phyloP scores from a whole-genome alignment of 345 rosid species.

The Rhizophora apiculata region DNA sequence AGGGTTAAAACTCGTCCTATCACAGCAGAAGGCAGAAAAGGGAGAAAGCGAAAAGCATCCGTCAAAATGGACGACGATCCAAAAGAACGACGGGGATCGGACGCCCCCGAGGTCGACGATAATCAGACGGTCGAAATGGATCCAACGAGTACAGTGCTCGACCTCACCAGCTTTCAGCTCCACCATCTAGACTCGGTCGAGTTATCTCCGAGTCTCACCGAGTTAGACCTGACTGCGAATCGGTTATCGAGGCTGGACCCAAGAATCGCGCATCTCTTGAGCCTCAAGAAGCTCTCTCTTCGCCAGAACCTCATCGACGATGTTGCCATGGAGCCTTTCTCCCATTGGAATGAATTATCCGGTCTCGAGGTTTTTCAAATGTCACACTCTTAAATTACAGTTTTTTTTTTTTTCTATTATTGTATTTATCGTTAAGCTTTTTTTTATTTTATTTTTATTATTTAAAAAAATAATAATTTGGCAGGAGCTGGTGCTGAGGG shows the following conservation, averaged over 20 bases:
- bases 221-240: slow-evolving; percentile 90
- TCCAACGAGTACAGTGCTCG: slow-evolving; percentile 51
- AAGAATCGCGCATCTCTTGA: slow-evolving; percentile 64
- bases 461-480: neutral
- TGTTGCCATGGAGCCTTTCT: slow-evolving; percentile 61
- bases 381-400: no score
- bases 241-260: slow-evolving; percentile 71
- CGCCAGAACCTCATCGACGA: slow-evolving; percentile 87
- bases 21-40: no score
- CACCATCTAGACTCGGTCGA: slow-evolving; percentile 72
- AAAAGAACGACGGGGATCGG: neutral
- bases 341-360: slow-evolving; percentile 61
- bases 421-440: neutral
- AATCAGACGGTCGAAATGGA: slow-evolving; percentile 44
- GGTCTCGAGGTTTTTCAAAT: slow-evolving; percentile 60
- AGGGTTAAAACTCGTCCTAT: neutral
- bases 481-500: slow-evolving; percentile 89
- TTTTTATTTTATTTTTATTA: no score
- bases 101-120: slow-evolving; percentile 3
- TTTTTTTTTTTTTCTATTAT: neutral
- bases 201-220: slow-evolving; percentile 58
- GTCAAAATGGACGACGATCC: neutral
- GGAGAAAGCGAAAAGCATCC: neutral
- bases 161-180: slow-evolving; percentile 90
- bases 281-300: slow-evolving; percentile 73